Percentiles rank a stretch among this genome's conserved stretches.
phyloP scores from a whole-genome alignment of 495 filamentous ascomycete genomes.

The Monascus purpureus region DNA sequence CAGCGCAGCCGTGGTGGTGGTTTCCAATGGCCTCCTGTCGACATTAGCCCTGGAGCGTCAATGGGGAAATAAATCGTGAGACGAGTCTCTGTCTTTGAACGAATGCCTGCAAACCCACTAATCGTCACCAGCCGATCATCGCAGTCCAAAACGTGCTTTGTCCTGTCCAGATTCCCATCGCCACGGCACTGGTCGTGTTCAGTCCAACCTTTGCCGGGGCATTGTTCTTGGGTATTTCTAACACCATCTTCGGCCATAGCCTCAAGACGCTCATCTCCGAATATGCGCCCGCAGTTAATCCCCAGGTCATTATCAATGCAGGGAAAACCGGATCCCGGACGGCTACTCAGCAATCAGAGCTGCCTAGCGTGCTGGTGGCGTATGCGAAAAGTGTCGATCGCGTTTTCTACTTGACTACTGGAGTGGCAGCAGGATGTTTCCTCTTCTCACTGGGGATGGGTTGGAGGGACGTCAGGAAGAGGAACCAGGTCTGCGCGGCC shows the following conservation, averaged over 20 bases:
- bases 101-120: slow-evolving; percentile 21
- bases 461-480: slow-evolving; percentile 14
- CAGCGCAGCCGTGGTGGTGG: slow-evolving; percentile 33
- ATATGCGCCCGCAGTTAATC: slow-evolving; percentile 29
- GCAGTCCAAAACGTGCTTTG: slow-evolving; percentile 49
- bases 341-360: slow-evolving; percentile 20
- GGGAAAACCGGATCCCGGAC: slow-evolving; percentile 38
- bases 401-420: slow-evolving; percentile 9
- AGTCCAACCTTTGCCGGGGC: slow-evolving; percentile 48
- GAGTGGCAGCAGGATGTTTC: slow-evolving; percentile 2
- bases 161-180: slow-evolving; percentile 42
- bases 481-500: no score
- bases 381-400: slow-evolving; percentile 37
- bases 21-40: slow-evolving; percentile 52
- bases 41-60: slow-evolving; percentile 37
- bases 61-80: slow-evolving; percentile 51
- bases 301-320: slow-evolving; percentile 26
- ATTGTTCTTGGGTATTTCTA: slow-evolving; percentile 48
- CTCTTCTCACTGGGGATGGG: slow-evolving; percentile 9
- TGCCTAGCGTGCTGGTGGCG: slow-evolving; percentile 39
- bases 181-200: slow-evolving; percentile 46
- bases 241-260: slow-evolving; percentile 55
- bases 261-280: slow-evolving; percentile 36
- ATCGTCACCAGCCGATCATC: slow-evolving; percentile 29
- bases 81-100: slow-evolving; percentile 48